Conservation (phyloP, 768 basidiomycete genomes). For the Daedaleopsis nitida region DNA sequence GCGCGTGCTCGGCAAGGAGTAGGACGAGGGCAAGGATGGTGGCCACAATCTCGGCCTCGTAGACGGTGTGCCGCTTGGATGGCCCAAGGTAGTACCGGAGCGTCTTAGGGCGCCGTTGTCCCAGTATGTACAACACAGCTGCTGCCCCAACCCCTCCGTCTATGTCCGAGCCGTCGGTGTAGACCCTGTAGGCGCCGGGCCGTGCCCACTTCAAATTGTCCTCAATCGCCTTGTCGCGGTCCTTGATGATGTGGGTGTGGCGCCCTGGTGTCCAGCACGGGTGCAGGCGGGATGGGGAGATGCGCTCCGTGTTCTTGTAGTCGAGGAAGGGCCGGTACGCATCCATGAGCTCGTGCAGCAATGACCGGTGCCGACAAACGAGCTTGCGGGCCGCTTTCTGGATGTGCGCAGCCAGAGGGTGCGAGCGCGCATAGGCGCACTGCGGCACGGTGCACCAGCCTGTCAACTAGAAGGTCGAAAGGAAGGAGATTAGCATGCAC, state of each 20-base stretch:
- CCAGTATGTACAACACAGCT: conserved; percentile 26
- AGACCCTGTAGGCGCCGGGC: conserved; percentile 6
- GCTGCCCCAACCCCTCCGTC: conserved; percentile 32
- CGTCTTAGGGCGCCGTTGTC: neutral
- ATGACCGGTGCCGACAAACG: neutral
- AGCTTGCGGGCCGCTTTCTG: neutral
- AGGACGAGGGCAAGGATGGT: no score
- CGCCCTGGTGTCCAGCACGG: neutral
- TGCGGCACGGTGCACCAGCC: conserved; percentile 11
- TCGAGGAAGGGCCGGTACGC: neutral
- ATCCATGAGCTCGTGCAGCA: neutral
- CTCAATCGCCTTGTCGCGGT: neutral
- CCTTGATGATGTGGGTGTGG: neutral
- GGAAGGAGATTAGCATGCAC: conserved; percentile 25
- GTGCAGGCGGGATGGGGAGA: neutral
- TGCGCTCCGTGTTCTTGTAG: neutral
- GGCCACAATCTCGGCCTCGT: conserved; percentile 33
- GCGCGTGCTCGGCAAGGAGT: no score
- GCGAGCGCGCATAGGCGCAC: conserved; percentile 16
- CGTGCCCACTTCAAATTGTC: neutral
- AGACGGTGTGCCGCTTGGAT: conserved; percentile 27
- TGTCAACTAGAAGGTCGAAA: conserved; percentile 20
- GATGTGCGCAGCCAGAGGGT: conserved; percentile 1
- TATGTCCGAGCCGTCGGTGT: conserved; percentile 32
- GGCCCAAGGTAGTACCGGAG: conserved; percentile 26